Evolutionary conservation across 2,329 filamentous ascomycete genomes (phyloP).

Genomic region (Fonsecaea pugnacius): DNA sequence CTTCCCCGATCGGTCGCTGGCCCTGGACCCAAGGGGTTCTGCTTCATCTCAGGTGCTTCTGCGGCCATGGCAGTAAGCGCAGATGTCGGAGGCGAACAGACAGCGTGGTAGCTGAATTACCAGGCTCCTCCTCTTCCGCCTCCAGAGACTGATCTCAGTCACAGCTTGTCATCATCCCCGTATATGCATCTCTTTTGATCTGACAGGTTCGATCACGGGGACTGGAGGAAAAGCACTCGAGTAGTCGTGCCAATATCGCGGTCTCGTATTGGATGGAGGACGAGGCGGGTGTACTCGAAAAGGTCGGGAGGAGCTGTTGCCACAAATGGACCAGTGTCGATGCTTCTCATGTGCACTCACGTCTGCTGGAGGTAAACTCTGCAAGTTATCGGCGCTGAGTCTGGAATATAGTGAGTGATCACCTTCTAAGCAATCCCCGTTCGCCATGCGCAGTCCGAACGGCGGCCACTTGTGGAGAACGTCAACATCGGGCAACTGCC

Average conservation of each 20-base stretch:
- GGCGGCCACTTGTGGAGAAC: constrained; percentile 16
- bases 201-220: constrained; percentile 8
- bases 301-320: background rate
- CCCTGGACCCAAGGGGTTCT: background rate
- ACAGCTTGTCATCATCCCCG: constrained; percentile 14
- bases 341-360: constrained; percentile 6
- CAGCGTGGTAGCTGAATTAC: constrained; percentile 9
- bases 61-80: constrained; percentile 21
- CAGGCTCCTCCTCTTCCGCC: constrained; percentile 6
- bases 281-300: background rate
- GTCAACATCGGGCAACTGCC: constrained; percentile 16
- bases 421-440: constrained; percentile 22
- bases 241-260: constrained; percentile 16
- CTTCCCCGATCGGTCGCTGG: background rate
- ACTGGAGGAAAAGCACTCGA: constrained; percentile 5
- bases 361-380: background rate
- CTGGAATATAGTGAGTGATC: constrained; percentile 13
- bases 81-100: background rate
- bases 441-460: constrained; percentile 4
- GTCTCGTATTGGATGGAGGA: constrained; percentile 18
- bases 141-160: constrained; percentile 9
- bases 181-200: constrained; percentile 18
- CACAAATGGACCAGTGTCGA: background rate
- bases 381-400: background rate
- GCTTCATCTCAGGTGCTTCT: constrained; percentile 14